Evolutionary conservation across 2,329 filamentous ascomycete species (phyloP), one percentile per base, ranked within the genome.

Genomic region (Dactylonectria estremocensis): DNA sequence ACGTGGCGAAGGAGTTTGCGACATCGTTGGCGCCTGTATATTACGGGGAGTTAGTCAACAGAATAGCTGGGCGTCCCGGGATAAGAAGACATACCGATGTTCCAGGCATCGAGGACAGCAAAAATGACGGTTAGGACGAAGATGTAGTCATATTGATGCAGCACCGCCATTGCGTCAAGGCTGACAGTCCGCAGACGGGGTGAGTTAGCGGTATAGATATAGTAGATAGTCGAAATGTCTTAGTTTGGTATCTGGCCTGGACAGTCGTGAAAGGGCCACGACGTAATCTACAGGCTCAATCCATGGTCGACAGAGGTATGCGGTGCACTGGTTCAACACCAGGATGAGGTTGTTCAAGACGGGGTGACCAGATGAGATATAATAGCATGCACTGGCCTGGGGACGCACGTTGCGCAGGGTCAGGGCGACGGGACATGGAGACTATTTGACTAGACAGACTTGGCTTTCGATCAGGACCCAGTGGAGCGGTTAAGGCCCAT

Each of bases 21-120:
- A 85, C 83, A 82, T 86, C 84, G 73, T 84, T 86, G 73, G 84
- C 84, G 69, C 83, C 83, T 85, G n/a, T n/a, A 33, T 1, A 28
- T 2, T 7, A 28, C 24, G n/a, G 6, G 3, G 9, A 1, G 66
- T 75, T 40, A 74, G 72, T 8, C 3, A 35, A 20, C 20, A 1
- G 2, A n/a, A n/a, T n/a, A n/a, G n/a, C n/a, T n/a, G n/a, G n/a
- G n/a, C n/a, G n/a, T n/a, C n/a, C n/a, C n/a, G n/a, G n/a, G n/a
- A n/a, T n/a, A n/a, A n/a, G n/a, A n/a, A 10, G 2, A 72, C 80
- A 64, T 68, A 83, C 88, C 88, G 69, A 89, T 89, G 77, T 89
- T 89, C 84, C 84, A 90, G 20, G 87, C 87, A 78, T 89, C 88
- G 33, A 90, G 83, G 61, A 88, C 83, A 31, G 88, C 86, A 77